Percentiles rank a stretch among this genome's conserved stretches.
phyloP scores from a whole-genome alignment of 257 asterid species.

The Nicotiana attenuata region DNA sequence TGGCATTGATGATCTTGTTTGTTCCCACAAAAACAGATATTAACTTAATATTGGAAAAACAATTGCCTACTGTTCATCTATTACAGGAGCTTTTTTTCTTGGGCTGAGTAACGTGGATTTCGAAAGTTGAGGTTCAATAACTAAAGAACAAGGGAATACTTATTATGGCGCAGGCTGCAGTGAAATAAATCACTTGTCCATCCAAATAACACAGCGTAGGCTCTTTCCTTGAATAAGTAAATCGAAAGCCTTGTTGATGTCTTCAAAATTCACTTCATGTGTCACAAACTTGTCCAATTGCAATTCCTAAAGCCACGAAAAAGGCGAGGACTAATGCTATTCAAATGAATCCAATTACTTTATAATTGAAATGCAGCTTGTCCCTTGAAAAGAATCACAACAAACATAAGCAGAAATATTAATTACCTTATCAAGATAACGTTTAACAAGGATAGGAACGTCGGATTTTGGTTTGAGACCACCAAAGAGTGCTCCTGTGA shows the following conservation, averaged over 20 bases:
- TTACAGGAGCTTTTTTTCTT: too few relatives aligned
- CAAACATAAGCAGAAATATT: neutral
- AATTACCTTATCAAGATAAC: conserved; percentile 57
- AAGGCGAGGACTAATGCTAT: too few relatives aligned
- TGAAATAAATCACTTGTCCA: conserved; percentile 43
- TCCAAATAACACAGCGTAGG: conserved; percentile 87
- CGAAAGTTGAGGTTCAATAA: neutral
- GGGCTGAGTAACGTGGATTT: neutral
- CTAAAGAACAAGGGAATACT: neutral
- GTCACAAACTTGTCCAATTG: conserved; percentile 77
- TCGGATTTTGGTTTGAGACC: conserved; percentile 82
- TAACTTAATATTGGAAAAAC: too few relatives aligned
- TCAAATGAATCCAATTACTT: too few relatives aligned
- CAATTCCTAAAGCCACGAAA: conserved; percentile 41
- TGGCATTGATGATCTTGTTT: too few relatives aligned
- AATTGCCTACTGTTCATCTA: too few relatives aligned
- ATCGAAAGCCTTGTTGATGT: conserved; percentile 71
- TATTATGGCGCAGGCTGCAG: neutral
- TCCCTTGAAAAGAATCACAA: too few relatives aligned
- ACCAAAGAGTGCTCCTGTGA: conserved; percentile 55
- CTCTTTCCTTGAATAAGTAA: conserved; percentile 62
- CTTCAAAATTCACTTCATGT: conserved; percentile 58
- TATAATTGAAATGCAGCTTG: too few relatives aligned
- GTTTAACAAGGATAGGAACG: conserved; percentile 51
- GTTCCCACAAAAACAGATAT: too few relatives aligned